phyloP scores from a whole-genome alignment of 768 basidiomycete species.

The Cyclocybe aegerita region DNA sequence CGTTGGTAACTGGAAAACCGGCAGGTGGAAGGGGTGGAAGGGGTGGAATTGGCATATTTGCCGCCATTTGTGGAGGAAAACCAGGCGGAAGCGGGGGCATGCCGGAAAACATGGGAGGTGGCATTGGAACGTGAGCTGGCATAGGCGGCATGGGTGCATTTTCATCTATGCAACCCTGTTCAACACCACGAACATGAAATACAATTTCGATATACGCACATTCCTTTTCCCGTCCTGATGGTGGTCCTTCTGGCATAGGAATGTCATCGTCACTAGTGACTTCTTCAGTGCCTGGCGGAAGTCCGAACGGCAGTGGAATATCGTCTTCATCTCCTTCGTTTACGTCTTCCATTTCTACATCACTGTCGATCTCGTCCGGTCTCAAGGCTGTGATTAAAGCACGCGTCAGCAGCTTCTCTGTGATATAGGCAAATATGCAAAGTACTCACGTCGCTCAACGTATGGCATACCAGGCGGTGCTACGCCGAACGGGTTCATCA shows the following conservation, averaged over 20 bases:
- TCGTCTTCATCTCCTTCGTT: slow-evolving; percentile 50
- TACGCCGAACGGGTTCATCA: slow-evolving; percentile 92
- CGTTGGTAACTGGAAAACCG: slow-evolving; percentile 10
- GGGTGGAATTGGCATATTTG: slow-evolving; percentile 16
- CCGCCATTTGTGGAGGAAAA: slow-evolving; percentile 16
- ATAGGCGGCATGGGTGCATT: slow-evolving; percentile 6
- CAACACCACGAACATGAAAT: background rate
- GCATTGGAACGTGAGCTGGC: slow-evolving; percentile 17
- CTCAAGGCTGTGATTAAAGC: slow-evolving; percentile 44
- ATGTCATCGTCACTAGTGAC: slow-evolving; percentile 81
- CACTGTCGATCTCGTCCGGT: slow-evolving; percentile 63
- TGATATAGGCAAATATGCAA: background rate
- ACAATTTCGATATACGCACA: slow-evolving; percentile 10
- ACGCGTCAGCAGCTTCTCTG: background rate
- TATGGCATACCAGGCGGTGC: slow-evolving; percentile 99
- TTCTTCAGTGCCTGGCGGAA: slow-evolving; percentile 53
- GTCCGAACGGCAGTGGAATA: slow-evolving; percentile 63
- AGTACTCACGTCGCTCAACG: slow-evolving; percentile 70
- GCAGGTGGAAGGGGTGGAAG: slow-evolving; percentile 27
- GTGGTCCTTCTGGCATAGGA: slow-evolving; percentile 84
- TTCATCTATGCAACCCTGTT: background rate
- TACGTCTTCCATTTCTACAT: slow-evolving; percentile 52
- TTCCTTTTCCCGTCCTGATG: slow-evolving; percentile 37
- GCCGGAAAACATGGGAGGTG: slow-evolving; percentile 23
- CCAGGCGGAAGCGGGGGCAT: slow-evolving; percentile 28